These are phyloP conservation scores for Phytophthora niederhauseri DNA, from an alignment of 352 stramenopile species.

Conservation along the genomic window DNA sequence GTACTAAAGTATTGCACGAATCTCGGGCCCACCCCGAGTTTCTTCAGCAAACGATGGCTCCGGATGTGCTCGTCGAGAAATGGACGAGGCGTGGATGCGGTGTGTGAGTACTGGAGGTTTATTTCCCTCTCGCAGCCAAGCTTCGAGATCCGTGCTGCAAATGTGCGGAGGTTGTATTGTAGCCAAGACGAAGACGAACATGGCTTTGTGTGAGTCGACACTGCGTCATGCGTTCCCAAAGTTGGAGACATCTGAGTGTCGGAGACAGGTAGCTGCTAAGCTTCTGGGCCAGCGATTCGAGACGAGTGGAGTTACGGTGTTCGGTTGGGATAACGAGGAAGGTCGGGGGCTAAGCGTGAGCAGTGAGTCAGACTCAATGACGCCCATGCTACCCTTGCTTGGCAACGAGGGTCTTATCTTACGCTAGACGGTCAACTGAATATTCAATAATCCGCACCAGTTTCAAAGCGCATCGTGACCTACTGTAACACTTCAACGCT, in stretches of 20 bases:
- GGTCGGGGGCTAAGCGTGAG: neutral
- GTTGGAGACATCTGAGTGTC: neutral
- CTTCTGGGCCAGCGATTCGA: neutral
- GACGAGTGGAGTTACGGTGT: neutral
- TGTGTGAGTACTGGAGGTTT: neutral
- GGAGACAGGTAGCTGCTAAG: neutral
- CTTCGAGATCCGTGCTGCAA: neutral
- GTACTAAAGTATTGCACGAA: neutral
- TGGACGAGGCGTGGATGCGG: no score
- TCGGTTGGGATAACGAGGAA: neutral
- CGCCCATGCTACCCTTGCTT: neutral
- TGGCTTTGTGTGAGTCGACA: neutral
- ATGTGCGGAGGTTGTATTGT: neutral
- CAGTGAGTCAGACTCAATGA: neutral
- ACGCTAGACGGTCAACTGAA: neutral
- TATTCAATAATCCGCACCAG: no score
- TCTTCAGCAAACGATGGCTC: neutral
- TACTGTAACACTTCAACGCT: no score
- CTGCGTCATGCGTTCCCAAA: neutral
- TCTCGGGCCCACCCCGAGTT: neutral
- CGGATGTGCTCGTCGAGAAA: neutral
- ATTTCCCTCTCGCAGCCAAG: neutral
- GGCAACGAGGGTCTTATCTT: neutral
- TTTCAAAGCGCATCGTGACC: no score
- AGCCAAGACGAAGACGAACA: neutral